These are phyloP conservation scores for Starmera amethionina DNA, from an alignment of 805 yeast species.

Conservation along the genomic window DNA sequence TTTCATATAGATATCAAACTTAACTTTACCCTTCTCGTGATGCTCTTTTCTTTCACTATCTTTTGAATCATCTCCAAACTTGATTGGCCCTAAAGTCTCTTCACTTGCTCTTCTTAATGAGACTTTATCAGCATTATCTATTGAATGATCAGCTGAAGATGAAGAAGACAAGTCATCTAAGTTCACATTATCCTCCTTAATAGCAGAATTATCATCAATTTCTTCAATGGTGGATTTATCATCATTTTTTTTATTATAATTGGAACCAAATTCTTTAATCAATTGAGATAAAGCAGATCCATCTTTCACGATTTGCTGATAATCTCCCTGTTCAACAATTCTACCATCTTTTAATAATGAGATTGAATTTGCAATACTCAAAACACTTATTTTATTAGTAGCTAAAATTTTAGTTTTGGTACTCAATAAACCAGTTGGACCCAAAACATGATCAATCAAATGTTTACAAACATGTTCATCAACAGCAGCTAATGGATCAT, in stretches of 20 bases:
- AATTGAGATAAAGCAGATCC: slow-evolving; percentile 42
- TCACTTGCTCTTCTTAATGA: slow-evolving; percentile 58
- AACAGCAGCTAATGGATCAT: slow-evolving; percentile 92
- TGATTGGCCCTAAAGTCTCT: slow-evolving; percentile 30
- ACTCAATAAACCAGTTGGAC: slow-evolving; percentile 67
- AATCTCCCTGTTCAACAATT: slow-evolving; percentile 57
- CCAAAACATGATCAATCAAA: slow-evolving; percentile 72
- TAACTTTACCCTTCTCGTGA: slow-evolving; percentile 88
- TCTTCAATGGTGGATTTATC: slow-evolving; percentile 1
- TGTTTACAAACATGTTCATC: slow-evolving; percentile 95
- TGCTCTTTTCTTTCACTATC: slow-evolving; percentile 48
- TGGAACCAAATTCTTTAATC: slow-evolving; percentile 54
- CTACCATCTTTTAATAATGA: slow-evolving; percentile 62
- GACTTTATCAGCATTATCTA: slow-evolving; percentile 20
- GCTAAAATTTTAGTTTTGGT: slow-evolving; percentile 72
- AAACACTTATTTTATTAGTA: slow-evolving; percentile 77
- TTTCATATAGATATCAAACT: slow-evolving; percentile 72
- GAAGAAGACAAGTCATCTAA: slow-evolving; percentile 20
- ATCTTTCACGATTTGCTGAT: slow-evolving; percentile 36
- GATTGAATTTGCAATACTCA: slow-evolving; percentile 63
- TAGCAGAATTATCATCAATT: slow-evolving; percentile 10
- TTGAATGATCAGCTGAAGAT: slow-evolving; percentile 13
- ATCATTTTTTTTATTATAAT: slow-evolving; percentile 16
- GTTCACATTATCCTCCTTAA: slow-evolving; percentile 15
- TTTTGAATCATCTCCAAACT: slow-evolving; percentile 24